phyloP scores from a whole-genome alignment of 768 basidiomycete species.

The Termitomyces sp. region DNA sequence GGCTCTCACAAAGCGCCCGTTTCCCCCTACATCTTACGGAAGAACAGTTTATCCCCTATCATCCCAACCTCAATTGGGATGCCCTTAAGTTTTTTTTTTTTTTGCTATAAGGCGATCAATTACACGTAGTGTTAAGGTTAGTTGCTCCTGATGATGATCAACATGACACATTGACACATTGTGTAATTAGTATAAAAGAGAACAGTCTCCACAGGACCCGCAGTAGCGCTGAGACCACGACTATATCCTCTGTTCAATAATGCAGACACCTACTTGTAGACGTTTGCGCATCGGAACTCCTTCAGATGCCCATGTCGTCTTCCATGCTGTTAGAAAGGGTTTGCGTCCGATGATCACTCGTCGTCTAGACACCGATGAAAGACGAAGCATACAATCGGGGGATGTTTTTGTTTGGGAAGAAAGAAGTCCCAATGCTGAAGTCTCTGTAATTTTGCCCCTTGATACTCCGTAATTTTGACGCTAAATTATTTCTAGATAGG shows the following conservation, averaged over 20 bases:
- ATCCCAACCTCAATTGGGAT: not conserved
- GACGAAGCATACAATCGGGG: slow-evolving; percentile 63
- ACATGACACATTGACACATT: slow-evolving; percentile 15
- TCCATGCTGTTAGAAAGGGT: slow-evolving; percentile 60
- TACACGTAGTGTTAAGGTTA: slow-evolving; percentile 22
- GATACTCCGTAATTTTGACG: slow-evolving; percentile 3
- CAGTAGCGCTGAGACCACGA: not conserved
- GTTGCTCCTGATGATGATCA: slow-evolving; percentile 19
- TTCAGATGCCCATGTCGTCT: slow-evolving; percentile 66
- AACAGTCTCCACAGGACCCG: not conserved
- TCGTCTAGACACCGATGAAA: slow-evolving; percentile 72
- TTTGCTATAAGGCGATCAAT: slow-evolving; percentile 12
- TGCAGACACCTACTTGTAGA: slow-evolving; percentile 69
- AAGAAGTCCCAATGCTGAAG: slow-evolving; percentile 59
- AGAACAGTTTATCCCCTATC: not conserved
- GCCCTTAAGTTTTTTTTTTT: not conserved
- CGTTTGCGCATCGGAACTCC: slow-evolving; percentile 58
- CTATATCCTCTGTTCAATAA: slow-evolving; percentile 14
- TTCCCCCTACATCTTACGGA: not conserved
- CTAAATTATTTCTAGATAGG: slow-evolving; percentile 43
- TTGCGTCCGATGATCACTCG: slow-evolving; percentile 63
- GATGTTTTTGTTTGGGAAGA: slow-evolving; percentile 85
- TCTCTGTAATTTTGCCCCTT: slow-evolving; percentile 47
- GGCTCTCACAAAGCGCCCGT: not conserved
- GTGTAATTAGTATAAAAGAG: slow-evolving; percentile 15